Conservation (phyloP, 148 eudicot species). For the Cornus controversa region DNA sequence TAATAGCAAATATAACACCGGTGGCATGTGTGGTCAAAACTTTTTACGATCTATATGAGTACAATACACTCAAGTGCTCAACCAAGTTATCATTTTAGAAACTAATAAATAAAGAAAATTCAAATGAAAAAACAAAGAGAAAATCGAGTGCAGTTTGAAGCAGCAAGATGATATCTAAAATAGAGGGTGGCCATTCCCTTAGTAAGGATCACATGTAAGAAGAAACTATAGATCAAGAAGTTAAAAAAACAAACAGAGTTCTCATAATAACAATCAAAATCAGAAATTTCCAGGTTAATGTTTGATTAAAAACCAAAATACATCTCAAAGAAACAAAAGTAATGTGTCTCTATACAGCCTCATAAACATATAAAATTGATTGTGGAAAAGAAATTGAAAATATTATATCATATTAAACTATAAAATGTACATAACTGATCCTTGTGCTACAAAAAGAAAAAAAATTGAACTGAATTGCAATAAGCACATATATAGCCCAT, state of each 20-base stretch:
- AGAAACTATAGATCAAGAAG: background rate
- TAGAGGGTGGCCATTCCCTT: background rate
- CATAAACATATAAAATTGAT: background rate
- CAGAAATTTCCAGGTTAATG: background rate
- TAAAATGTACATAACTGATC: too few relatives aligned
- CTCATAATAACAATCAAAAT: background rate
- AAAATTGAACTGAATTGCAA: background rate
- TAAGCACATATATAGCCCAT: background rate
- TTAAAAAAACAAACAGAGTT: too few relatives aligned
- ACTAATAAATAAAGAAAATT: too few relatives aligned
- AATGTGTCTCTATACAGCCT: background rate
- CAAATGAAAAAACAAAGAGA: background rate
- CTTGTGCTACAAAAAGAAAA: background rate
- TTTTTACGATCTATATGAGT: too few relatives aligned
- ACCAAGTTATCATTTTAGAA: too few relatives aligned
- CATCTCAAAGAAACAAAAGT: too few relatives aligned
- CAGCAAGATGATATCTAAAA: background rate
- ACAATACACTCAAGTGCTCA: too few relatives aligned
- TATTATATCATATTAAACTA: too few relatives aligned
- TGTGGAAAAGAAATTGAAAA: too few relatives aligned
- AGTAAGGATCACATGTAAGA: background rate
- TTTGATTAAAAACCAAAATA: background rate
- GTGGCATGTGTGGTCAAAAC: too few relatives aligned
- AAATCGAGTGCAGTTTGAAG: background rate
- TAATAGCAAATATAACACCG: too few relatives aligned